Conservation (phyloP, 106 monocot species). For the Dendrobium officinale region DNA sequence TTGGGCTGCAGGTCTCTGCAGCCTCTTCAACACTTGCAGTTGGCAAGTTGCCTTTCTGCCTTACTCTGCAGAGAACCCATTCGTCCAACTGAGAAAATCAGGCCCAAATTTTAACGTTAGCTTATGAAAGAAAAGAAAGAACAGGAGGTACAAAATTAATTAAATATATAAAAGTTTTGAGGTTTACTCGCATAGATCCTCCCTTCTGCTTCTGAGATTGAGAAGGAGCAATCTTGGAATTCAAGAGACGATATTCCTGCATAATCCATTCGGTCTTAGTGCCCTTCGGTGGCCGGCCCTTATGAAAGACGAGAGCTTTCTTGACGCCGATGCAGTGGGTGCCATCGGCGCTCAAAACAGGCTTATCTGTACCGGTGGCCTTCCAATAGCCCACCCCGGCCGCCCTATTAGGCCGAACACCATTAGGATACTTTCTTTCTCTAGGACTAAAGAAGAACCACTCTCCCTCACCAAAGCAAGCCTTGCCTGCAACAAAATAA, state of each 20-base stretch:
- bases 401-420: background rate
- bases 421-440: conserved; percentile 2
- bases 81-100: conserved; percentile 7
- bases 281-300: conserved; percentile 8
- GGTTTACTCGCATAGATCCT: conserved; percentile 1
- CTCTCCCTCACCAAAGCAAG: background rate
- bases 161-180: background rate
- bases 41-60: background rate
- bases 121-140: too few relatives aligned
- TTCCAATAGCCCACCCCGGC: conserved; percentile 1
- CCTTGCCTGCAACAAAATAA: background rate
- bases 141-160: too few relatives aligned
- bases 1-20: conserved; percentile 2
- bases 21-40: background rate
- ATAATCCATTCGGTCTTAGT: conserved; percentile 4
- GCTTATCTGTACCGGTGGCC: conserved; percentile 5
- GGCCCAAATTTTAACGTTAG: background rate
- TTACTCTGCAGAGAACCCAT: conserved; percentile 5
- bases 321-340: conserved; percentile 2
- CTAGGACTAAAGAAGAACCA: conserved; percentile 9
- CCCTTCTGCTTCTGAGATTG: conserved; percentile 3
- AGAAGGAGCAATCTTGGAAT: background rate
- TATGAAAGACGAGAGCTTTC: conserved; percentile 5
- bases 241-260: conserved; percentile 1
- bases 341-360: background rate